phyloP scores from a whole-genome alignment of 2,329 filamentous ascomycete species.

The Penicillium fuscoglaucum region DNA sequence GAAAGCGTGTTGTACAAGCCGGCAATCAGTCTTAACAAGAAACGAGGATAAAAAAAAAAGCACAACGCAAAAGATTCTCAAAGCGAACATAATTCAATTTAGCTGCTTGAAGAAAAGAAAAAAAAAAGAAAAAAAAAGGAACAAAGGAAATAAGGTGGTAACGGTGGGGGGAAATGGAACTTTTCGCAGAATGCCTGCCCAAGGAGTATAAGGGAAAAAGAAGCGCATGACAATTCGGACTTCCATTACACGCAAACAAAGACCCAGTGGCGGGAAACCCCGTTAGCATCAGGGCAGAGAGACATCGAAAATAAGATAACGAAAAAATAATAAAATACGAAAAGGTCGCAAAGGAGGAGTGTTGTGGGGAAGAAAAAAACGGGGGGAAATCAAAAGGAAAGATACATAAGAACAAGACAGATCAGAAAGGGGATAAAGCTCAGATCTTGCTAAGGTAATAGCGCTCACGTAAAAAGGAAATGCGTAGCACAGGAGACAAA shows the following conservation, averaged over 20 bases:
- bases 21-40: slow-evolving; percentile 29
- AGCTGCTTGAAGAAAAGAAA: slow-evolving; percentile 36
- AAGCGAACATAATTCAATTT: slow-evolving; percentile 41
- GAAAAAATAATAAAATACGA: slow-evolving; percentile 13
- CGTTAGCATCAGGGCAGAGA: slow-evolving; percentile 20
- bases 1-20: slow-evolving; percentile 38
- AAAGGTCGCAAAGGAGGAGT: slow-evolving; percentile 2
- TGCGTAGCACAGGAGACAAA: slow-evolving; percentile 44
- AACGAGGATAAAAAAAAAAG: slow-evolving; percentile 24
- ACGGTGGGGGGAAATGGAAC: slow-evolving; percentile 35
- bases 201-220: slow-evolving; percentile 38
- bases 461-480: slow-evolving; percentile 44
- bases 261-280: slow-evolving; percentile 28
- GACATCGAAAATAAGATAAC: slow-evolving; percentile 15
- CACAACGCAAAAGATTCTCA: slow-evolving; percentile 36
- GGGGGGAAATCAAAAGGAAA: slow-evolving; percentile 14
- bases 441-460: slow-evolving; percentile 42
- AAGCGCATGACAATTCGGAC: slow-evolving; percentile 38
- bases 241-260: slow-evolving; percentile 41
- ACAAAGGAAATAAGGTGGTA: slow-evolving; percentile 13
- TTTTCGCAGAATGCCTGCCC: slow-evolving; percentile 50
- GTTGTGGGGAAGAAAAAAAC: slow-evolving; percentile 1
- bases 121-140: slow-evolving; percentile 11
- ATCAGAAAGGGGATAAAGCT: slow-evolving; percentile 23
- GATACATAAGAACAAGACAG: slow-evolving; percentile 24